phyloP scores from a whole-genome alignment of 176 grass and related monocot species.

The Dendrocalamus sinicus region DNA sequence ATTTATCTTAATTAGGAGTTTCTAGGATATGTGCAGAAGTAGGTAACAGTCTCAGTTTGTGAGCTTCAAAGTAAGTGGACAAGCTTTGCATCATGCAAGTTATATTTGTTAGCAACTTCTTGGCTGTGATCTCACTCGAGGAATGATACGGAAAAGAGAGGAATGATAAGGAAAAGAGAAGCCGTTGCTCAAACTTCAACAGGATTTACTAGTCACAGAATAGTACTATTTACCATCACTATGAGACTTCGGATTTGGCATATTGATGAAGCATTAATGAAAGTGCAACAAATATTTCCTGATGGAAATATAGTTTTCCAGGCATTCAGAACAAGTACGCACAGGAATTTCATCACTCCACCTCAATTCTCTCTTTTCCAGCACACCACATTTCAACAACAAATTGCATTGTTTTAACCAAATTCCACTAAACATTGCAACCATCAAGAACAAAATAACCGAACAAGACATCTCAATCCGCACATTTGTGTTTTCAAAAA shows the following conservation, averaged over 20 bases:
- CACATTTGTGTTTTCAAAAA: background rate
- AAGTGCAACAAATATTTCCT: background rate
- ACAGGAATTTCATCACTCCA: background rate
- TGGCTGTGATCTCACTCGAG: background rate
- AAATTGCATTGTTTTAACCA: background rate
- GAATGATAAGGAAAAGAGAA: background rate
- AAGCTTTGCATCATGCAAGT: background rate
- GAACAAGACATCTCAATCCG: no score
- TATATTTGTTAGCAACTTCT: background rate
- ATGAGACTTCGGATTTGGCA: background rate
- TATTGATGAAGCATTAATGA: background rate
- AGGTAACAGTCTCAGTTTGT: slow-evolving; percentile 10
- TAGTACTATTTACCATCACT: background rate
- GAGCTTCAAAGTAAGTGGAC: background rate
- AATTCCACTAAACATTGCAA: background rate
- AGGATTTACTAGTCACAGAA: background rate
- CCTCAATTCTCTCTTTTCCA: background rate
- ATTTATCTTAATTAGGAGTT: background rate
- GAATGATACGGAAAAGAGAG: background rate
- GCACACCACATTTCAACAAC: background rate
- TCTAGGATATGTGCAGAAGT: background rate
- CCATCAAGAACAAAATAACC: background rate
- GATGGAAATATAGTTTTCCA: slow-evolving; percentile 10
- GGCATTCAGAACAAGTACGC: background rate
- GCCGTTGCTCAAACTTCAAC: background rate